Base-by-base conservation (phyloP, 2,329 filamentous ascomycete species). In the Emergomyces orientalis region DNA sequence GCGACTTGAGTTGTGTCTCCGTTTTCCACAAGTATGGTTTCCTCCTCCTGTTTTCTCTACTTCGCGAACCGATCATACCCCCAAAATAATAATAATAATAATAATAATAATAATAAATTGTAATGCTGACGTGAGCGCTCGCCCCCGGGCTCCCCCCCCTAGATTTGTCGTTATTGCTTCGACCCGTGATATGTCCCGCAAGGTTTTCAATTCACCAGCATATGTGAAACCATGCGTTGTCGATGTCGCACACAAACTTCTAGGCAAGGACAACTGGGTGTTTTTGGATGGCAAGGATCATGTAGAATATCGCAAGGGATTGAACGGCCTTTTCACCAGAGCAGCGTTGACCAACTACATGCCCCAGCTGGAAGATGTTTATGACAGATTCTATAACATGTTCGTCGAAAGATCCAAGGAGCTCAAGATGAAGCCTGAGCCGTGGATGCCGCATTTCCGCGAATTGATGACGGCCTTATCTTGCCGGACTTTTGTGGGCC, bases 111-210 rank as follows among this genome's bases (percentile, higher is more conserved):
- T n/a, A n/a, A n/a, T n/a, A 57, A 19, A 47, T 61, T 47, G 34
- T 19, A 55, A 52, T n/a, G 34, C 9, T 57, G 34, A 27, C 54
- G 41, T 57, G 6, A 11, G 54, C 54, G 17, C 30, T n/a, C n/a
- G 32, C 32, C 45, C 45, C 22, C 55, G 27, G 3, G 14, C n/a
- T 32, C 41, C 6, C n/a, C 8, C n/a, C 2, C 11, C 14, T 69
- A 95, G 91, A 76, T 99, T 99, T 75, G 94, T 97, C 67, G 91
- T 99, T 63, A 96, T 99, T 74, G 93, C 92, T 41, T 95, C 92
- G 22, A 91, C 88, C 60, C 91, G 94, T 72, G 94, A 97, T 74
- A 90, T 97, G 84, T 89, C 93, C 63, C 89, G 93, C 70, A 97
- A 97, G 77, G 88, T 97, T 70, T 92, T 97, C 84, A 97, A 97